Base-by-base conservation (phyloP, 2,329 filamentous ascomycete species). In the Tolypocladium sp. region DNA sequence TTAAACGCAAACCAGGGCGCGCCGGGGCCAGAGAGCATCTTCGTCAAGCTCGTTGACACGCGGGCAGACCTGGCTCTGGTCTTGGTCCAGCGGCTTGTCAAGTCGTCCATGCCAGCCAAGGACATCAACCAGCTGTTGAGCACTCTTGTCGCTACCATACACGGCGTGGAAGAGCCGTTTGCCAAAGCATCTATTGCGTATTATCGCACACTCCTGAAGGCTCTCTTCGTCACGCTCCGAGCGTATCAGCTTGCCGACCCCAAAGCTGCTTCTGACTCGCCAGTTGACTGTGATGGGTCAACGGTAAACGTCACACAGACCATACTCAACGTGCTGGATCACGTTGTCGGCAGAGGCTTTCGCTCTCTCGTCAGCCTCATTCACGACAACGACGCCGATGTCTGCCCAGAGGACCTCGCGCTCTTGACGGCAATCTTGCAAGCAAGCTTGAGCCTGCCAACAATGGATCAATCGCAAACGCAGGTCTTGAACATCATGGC, bases 361-460 rank as follows among this genome's bases (percentile, higher is more conserved):
- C 86, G 89, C 46, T 85, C 88, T 27, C 79, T 97, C 27, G 91
- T 92, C 40, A 85, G 86, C 17, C 84, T 92, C 57, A 83, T 97
- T 17, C 94, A 99, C 69, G 88, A 94, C 40, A 80, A 87, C 37
- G 82, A 88, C 4, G 79, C 83, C 9, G 67, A 66, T 27, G 67
- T 73, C 22, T 83, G 87, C 57, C 90, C 92, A 0, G 88, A 89
- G 59, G 94, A 99, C 69, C 85, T 99, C 63, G 88, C 88, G 3
- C 85, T 97, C 49, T 76, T 99, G 52, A 96, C 91, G 13, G 92
- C 91, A 4, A 88, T 97, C 52, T 77, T 97, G 42, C 92, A 97
- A 73, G 90, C 89, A 38, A 89, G 90, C 65, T 79, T 97, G 20
- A 85, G 86, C 62, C 82, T 96, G 37, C 90, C 91, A 0, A 87